Base-by-base conservation (phyloP, 2,329 filamentous ascomycete genomes). In the Tothia fuscella region DNA sequence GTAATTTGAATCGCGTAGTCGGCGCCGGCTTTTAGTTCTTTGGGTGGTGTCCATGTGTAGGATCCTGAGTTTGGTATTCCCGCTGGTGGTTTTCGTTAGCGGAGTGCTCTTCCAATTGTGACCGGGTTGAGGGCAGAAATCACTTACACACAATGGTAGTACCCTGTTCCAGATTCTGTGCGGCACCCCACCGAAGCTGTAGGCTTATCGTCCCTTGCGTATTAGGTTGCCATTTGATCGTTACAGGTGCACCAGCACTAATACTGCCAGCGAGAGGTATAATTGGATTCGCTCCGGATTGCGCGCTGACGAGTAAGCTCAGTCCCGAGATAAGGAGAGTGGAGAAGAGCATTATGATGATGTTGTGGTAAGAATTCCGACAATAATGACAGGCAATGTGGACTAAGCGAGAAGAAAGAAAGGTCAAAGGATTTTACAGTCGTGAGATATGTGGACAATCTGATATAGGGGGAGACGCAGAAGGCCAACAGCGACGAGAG, bases 171-270 rank as follows among this genome's bases (percentile, higher is more conserved):
- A 70, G 51, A 43, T 66, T 60, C 48, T 46, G 55, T 49, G 60
- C 57, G 43, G 58, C 55, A 6, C 60, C 58, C 21, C 56, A 52
- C 41, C 63, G 62, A 48, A 67, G 62, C 46, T 70, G 61, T 44
- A 76, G 57, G 31, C 64, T 65, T 50, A 76, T 63, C 13, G 70
- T 69, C 44, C 67, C 67, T 17, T 49, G 40, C 43, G 68, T 71
- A 35, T 64, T 69, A 5, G 69, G 64, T 5, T 53, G 47, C 72
- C 72, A 76, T 38, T 51, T 59, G 36, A 76, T 53, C 9, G 60
- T 63, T 16, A 66, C 57, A 9, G 64, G 48, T 51, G 64, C 41
- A 39, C 70, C 70, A 31, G 67, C 66, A 12, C 55, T 61, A 51
- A 70, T 2, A 16, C 16, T 16, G 14, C 29, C 29, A 25, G 21